Evolutionary conservation across 257 asterid genomes (phyloP).

Genomic region (Anisodus acutangulus): DNA sequence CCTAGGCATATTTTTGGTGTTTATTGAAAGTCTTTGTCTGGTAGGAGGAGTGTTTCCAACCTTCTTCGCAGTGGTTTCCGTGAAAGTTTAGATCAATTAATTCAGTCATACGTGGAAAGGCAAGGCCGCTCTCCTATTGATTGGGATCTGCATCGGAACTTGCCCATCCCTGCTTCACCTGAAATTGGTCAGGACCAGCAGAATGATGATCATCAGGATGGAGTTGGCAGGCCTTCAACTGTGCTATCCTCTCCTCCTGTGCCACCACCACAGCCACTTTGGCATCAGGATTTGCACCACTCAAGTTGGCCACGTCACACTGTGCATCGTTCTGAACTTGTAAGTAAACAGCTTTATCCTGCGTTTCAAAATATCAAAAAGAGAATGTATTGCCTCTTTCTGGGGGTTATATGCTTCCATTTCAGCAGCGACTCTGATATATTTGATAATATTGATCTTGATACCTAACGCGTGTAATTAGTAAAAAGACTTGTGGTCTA

Average conservation of each 20-base stretch:
- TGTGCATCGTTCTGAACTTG: constrained; percentile 85
- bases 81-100: constrained; percentile 85
- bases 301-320: constrained; percentile 82
- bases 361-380: background rate
- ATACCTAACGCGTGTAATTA: background rate
- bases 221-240: constrained; percentile 61
- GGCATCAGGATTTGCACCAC: constrained; percentile 86
- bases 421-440: background rate
- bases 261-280: constrained; percentile 89
- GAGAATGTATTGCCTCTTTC: background rate
- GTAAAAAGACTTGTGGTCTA: background rate
- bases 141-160: constrained; percentile 79
- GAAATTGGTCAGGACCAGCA: constrained; percentile 63
- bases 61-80: constrained; percentile 95
- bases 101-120: constrained; percentile 84
- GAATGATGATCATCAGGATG: constrained; percentile 60
- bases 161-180: constrained; percentile 78
- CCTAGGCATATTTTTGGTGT: constrained; percentile 15
- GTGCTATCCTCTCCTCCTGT: constrained; percentile 82
- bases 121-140: constrained; percentile 74
- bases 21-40: constrained; percentile 32
- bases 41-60: constrained; percentile 96
- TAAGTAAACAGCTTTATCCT: constrained; percentile 44
- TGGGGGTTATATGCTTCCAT: background rate
- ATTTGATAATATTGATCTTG: constrained; percentile 12